Conservation (phyloP, 108 stramenopile genomes). For the Chaetoceros muelleri region DNA sequence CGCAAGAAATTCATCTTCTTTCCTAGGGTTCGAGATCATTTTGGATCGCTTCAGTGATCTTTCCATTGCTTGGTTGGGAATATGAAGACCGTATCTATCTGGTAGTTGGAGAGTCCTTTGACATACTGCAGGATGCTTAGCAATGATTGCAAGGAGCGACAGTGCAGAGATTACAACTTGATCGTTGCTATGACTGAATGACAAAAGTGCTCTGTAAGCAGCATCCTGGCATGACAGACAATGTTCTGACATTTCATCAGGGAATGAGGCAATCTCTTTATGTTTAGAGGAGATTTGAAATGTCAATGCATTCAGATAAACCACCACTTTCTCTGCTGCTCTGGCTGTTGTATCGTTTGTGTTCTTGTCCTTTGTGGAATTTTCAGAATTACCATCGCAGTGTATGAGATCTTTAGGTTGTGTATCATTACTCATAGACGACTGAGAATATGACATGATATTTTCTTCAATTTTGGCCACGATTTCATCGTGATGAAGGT, state of each 20-base stretch:
- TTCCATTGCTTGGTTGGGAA: slow-evolving; percentile 21
- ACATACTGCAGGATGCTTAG: slow-evolving; percentile 29
- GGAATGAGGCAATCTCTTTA: neutral
- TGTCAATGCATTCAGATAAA: neutral
- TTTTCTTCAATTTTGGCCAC: neutral
- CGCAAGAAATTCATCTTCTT: slow-evolving; percentile 16
- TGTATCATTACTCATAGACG: neutral
- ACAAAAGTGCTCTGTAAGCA: slow-evolving; percentile 12
- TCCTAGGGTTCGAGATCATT: neutral
- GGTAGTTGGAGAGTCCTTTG: slow-evolving; percentile 22
- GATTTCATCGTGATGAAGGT: neutral
- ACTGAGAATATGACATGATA: neutral
- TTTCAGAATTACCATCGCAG: too few species aligned
- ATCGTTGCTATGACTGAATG: slow-evolving; percentile 24
- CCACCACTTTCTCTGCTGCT: neutral
- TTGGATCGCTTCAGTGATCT: slow-evolving; percentile 24
- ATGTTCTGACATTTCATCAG: neutral
- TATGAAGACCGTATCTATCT: slow-evolving; percentile 26
- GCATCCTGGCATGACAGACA: slow-evolving; percentile 19
- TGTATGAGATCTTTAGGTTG: too few species aligned
- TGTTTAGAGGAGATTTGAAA: neutral
- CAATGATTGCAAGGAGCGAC: slow-evolving; percentile 74
- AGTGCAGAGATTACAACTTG: slow-evolving; percentile 86
- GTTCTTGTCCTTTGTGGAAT: too few species aligned
- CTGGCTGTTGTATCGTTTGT: neutral